Evolutionary conservation across 495 filamentous ascomycete genomes (phyloP).

Genomic region (Xylaria venustula): DNA sequence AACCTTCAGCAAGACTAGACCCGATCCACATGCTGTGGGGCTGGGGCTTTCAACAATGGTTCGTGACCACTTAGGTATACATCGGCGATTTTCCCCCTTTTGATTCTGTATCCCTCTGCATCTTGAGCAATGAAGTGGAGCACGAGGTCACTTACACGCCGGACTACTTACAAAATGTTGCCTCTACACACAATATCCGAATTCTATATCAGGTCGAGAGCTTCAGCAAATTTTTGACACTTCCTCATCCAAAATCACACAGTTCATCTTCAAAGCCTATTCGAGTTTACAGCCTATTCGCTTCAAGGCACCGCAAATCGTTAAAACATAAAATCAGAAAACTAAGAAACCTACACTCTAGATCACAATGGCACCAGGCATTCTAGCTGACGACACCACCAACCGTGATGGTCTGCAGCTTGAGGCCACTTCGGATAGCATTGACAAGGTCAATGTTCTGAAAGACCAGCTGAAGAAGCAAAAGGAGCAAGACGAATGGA

Average conservation of each 20-base stretch:
- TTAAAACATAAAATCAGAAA: not conserved
- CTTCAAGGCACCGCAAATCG: not conserved
- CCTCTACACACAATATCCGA: not conserved
- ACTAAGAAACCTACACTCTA: not conserved
- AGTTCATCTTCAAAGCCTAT: not conserved
- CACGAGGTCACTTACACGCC: conserved; percentile 19
- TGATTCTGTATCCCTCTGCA: not conserved
- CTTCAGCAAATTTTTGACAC: not conserved
- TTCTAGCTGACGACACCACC: conserved; percentile 24
- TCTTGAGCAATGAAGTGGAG: conserved; percentile 12
- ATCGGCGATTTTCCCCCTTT: conserved; percentile 31
- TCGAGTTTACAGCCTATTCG: not conserved
- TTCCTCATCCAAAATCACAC: not conserved
- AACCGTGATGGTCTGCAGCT: conserved; percentile 67
- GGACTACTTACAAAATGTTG: not conserved
- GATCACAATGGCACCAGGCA: conserved; percentile 28
- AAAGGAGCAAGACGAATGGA: conserved; percentile 37
- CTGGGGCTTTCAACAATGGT: not conserved
- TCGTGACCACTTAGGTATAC: conserved; percentile 1
- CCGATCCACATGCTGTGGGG: conserved; percentile 15
- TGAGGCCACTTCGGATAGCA: conserved; percentile 75
- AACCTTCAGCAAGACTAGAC: conserved; percentile 7
- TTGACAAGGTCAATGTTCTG: conserved; percentile 79
- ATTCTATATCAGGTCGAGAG: conserved; percentile 1
- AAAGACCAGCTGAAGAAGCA: conserved; percentile 45